These are phyloP conservation scores for Lipomyces lipofer DNA, from an alignment of 805 yeast species.

Conservation along the genomic window DNA sequence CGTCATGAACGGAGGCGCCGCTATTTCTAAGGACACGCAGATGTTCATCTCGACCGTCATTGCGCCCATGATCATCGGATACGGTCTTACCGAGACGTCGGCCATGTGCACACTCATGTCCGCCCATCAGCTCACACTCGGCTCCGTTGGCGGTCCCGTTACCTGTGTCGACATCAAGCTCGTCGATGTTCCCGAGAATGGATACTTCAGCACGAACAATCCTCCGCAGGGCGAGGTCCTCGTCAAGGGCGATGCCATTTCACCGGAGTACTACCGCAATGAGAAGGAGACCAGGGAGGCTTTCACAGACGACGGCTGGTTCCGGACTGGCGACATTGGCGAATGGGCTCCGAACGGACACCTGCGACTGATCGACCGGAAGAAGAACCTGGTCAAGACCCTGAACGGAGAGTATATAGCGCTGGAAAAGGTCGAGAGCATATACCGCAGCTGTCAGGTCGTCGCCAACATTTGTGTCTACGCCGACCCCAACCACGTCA, in stretches of 20 bases:
- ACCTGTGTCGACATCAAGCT: constrained; percentile 85
- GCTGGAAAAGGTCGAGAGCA: constrained; percentile 86
- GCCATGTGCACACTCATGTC: constrained; percentile 79
- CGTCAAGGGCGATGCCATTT: constrained; percentile 72
- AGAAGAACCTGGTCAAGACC: constrained; percentile 94
- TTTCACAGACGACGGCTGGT: constrained; percentile 86
- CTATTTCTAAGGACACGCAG: constrained; percentile 80
- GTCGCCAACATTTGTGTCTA: constrained; percentile 87
- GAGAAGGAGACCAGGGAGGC: constrained; percentile 76
- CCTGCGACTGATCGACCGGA: constrained; percentile 84
- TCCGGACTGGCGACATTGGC: constrained; percentile 94
- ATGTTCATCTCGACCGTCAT: constrained; percentile 65
- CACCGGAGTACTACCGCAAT: constrained; percentile 78
- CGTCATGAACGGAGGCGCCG: constrained; percentile 89
- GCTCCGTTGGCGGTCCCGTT: constrained; percentile 77
- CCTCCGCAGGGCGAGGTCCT: constrained; percentile 91
- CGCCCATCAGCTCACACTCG: constrained; percentile 65
- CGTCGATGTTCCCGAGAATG: constrained; percentile 87
- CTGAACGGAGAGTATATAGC: constrained; percentile 97
- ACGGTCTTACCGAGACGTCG: constrained; percentile 94
- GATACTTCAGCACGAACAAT: constrained; percentile 70
- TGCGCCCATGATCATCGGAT: constrained; percentile 88
- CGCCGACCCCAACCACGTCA: constrained; percentile 83
- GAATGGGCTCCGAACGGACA: constrained; percentile 84
- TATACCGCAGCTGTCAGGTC: constrained; percentile 77